These are phyloP conservation scores for Lobosporangium transversale DNA, from an alignment of 192 early-diverging fungal genomes.

Conservation along the genomic window DNA sequence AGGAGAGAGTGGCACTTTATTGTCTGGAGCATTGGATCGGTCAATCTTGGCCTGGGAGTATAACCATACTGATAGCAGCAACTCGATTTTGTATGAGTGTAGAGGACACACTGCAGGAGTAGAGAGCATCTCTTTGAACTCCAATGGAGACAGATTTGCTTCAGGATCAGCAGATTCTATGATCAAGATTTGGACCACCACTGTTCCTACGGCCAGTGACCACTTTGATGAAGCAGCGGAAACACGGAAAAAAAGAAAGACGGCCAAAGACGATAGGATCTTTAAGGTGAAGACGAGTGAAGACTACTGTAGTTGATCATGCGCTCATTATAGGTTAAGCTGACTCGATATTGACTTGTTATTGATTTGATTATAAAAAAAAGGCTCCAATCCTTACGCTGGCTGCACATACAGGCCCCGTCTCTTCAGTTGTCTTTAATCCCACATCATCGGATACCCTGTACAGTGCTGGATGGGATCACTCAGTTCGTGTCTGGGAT, in stretches of 20 bases:
- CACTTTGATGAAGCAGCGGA: conserved; percentile 48
- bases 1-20: conserved; percentile 58
- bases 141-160: conserved; percentile 66
- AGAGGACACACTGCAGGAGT: conserved; percentile 84
- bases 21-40: conserved; percentile 73
- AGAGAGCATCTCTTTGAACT: conserved; percentile 76
- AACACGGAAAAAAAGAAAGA: conserved; percentile 62
- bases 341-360: no score
- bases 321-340: no score
- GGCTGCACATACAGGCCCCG: conserved; percentile 81
- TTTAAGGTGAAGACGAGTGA: conserved; percentile 52
- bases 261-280: conserved; percentile 55
- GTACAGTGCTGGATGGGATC: conserved; percentile 93
- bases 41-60: conserved; percentile 75
- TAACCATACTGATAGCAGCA: conserved; percentile 50
- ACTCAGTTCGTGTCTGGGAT: conserved; percentile 93
- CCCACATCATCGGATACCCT: conserved; percentile 65
- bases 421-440: conserved; percentile 77
- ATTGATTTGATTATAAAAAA: no score
- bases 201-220: conserved; percentile 31
- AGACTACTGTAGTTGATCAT: no score
- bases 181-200: conserved; percentile 82
- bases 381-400: conserved; percentile 56
- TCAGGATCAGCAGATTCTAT: conserved; percentile 81
- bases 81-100: conserved; percentile 71